Percentiles rank a stretch among this genome's conserved stretches.
phyloP scores from a whole-genome alignment of 352 stramenopile species.

The Globisporangium viniferum region DNA sequence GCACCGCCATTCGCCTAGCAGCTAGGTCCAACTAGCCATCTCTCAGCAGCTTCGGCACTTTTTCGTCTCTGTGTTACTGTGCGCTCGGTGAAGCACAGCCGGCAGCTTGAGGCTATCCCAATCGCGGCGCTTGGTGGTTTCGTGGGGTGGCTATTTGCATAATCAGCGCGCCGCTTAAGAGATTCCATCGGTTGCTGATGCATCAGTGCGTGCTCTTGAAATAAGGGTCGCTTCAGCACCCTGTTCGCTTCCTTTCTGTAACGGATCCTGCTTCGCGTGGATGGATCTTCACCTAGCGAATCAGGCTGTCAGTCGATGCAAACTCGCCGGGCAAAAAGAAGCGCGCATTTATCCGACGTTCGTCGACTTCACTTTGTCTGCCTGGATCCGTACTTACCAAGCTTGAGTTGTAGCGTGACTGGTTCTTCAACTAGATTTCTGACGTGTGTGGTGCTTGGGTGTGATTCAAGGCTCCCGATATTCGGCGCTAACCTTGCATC shows the following conservation, averaged over 20 bases:
- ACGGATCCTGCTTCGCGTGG: not conserved
- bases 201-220: not conserved
- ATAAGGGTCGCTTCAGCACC: not conserved
- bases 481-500: not conserved
- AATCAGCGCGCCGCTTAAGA: not conserved
- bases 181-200: not conserved
- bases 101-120: not conserved
- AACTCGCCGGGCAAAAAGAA: not conserved
- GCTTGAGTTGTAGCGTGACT: too few species aligned
- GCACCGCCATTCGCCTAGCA: constrained; percentile 6
- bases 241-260: not conserved
- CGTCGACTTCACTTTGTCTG: too few species aligned
- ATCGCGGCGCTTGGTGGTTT: not conserved
- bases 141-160: not conserved
- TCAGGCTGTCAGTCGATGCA: not conserved
- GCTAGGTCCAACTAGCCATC: not conserved
- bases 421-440: too few species aligned
- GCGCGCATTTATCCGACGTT: too few species aligned
- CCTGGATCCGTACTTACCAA: too few species aligned
- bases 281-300: not conserved
- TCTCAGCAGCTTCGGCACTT: not conserved
- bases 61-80: not conserved
- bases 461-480: not conserved
- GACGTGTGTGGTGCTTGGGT: not conserved
- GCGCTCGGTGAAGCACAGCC: not conserved